Base-by-base conservation (phyloP, 2,329 filamentous ascomycete species). In the Phaeosphaeriaceae sp. region DNA sequence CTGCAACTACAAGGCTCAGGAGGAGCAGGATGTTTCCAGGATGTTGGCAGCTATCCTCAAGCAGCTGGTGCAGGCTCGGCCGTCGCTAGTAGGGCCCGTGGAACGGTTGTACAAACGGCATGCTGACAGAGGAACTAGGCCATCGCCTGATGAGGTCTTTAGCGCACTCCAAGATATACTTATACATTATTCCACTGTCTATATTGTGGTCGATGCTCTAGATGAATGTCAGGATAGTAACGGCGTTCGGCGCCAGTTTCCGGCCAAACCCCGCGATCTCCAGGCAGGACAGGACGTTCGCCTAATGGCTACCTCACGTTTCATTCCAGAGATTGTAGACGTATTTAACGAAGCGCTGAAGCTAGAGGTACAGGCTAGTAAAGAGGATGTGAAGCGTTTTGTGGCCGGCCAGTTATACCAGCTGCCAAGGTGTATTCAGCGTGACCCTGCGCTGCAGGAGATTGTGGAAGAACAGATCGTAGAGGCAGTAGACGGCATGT, bases 11-110 rank as follows among this genome's bases (percentile, higher is more conserved):
- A n/a, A n/a, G n/a, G n/a, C n/a, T n/a, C n/a, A n/a, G n/a, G n/a
- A n/a, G n/a, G n/a, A n/a, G n/a, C n/a, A n/a, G n/a, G 81, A 0
- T 83, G 79, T 42, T 79, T 73, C 61, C 76, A 78, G 42, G 80
- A 76, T 58, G 18, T 33, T 62, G 6, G 46, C 50, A 36, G 46
- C 46, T 8, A 54, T 57, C 11, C 50, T 56, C 7, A 52, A 53
- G 33, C 54, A 62, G 40, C 49, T 58, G 3, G 29, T 58, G 1
- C 35, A 46, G 16, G 41, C 18, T 23, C 49, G 37, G 17, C 37
- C 33, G 21, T 46, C 35, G 18, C 5, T 36, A 13, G 13, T 30
- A 1, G 21, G 44, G 6, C 40, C 28, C 3, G 20, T 56, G 23
- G 38, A 45, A 32, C 16, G 16, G n/a, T 40, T 54, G 26, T 37